Conservation (phyloP, 192 early-diverging fungal species). For the Entomortierella parvispora region DNA sequence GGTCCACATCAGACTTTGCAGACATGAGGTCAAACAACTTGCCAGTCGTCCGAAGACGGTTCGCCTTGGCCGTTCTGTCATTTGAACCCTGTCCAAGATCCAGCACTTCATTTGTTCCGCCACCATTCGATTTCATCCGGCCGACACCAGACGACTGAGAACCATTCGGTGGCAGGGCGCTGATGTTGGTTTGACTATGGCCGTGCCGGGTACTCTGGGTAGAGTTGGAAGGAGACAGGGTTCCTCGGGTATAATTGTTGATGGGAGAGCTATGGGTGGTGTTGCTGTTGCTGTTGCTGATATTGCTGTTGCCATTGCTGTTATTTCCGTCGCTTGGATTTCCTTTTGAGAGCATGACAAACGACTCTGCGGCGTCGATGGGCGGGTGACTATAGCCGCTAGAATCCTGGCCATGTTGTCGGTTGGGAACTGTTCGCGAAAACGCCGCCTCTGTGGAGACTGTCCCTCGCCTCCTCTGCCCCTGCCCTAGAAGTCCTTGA, state of each 20-base stretch:
- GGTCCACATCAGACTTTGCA: constrained; percentile 74
- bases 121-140: constrained; percentile 12
- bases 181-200: background rate
- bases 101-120: constrained; percentile 19
- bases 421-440: constrained; percentile 27
- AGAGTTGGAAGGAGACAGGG: too few species aligned
- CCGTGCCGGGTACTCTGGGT: background rate
- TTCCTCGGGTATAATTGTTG: background rate
- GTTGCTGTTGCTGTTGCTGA: background rate
- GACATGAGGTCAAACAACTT: constrained; percentile 84
- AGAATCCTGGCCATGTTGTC: constrained; percentile 1
- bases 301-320: constrained; percentile 1
- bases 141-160: background rate
- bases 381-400: constrained; percentile 1
- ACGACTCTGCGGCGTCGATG: constrained; percentile 41
- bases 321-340: background rate
- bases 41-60: constrained; percentile 69
- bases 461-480: constrained; percentile 1
- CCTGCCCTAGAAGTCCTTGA: background rate
- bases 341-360: constrained; percentile 46
- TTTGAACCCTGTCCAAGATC: constrained; percentile 10
- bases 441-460: constrained; percentile 25
- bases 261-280: background rate
- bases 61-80: constrained; percentile 46
- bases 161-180: too few species aligned